Percentiles rank a stretch among this genome's conserved stretches.
Evolutionary conservation across 305 asterid species (phyloP).

Genomic region (Galium porrigens): DNA sequence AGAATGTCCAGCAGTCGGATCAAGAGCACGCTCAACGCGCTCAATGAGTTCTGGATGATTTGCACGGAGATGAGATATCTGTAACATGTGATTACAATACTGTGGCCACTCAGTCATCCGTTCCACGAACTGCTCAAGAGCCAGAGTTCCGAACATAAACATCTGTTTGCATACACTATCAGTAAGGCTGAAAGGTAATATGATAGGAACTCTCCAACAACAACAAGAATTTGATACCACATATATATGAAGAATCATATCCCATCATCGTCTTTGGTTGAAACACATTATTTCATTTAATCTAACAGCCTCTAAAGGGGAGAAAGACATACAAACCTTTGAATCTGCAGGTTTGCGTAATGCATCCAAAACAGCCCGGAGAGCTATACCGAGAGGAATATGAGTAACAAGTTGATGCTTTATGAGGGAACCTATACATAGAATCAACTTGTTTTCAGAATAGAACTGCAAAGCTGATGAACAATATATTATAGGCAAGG

Average conservation of each 20-base stretch:
- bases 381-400: conserved; percentile 87
- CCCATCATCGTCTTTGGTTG: not conserved
- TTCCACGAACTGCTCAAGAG: conserved; percentile 88
- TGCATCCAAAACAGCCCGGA: conserved; percentile 91
- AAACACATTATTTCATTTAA: too few relatives aligned
- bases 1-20: conserved; percentile 53
- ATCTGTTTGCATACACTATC: conserved; percentile 40
- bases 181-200: conserved; percentile 15
- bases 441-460: not conserved
- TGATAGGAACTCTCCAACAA: not conserved
- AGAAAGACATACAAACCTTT: conserved; percentile 37
- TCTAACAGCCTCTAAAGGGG: not conserved
- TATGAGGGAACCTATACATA: conserved; percentile 67
- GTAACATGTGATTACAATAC: conserved; percentile 90
- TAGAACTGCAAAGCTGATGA: not conserved
- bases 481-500: not conserved
- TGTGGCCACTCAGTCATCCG: conserved; percentile 98
- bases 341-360: conserved; percentile 91
- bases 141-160: conserved; percentile 84
- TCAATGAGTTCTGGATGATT: conserved; percentile 59
- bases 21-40: conserved; percentile 59
- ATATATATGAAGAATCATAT: not conserved
- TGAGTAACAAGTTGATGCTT: conserved; percentile 90
- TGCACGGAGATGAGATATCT: conserved; percentile 86
- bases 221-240: not conserved